A percentile compares a stretch with the other conserved stretches of the same genome.
phyloP scores from a whole-genome alignment of 768 basidiomycete species.

The Lyophyllum shimeji region DNA sequence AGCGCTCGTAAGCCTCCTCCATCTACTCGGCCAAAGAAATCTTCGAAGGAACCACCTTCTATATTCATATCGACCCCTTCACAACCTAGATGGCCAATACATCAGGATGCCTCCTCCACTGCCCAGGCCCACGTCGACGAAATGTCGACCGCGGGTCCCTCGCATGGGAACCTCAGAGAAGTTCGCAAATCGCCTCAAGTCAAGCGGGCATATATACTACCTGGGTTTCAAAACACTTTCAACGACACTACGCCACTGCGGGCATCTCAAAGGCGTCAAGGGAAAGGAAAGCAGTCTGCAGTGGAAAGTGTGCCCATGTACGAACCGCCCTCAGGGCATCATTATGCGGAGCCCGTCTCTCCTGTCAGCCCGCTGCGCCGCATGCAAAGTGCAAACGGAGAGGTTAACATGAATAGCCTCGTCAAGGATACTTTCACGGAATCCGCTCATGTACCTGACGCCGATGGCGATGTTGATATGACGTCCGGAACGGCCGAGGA shows the following conservation, averaged over 20 bases:
- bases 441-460: constrained; percentile 16
- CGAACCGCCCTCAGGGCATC: background rate
- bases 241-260: constrained; percentile 36
- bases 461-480: constrained; percentile 36
- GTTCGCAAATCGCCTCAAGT: constrained; percentile 31
- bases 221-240: constrained; percentile 60
- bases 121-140: constrained; percentile 29
- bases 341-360: constrained; percentile 8
- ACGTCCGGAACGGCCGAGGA: constrained; percentile 1
- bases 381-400: background rate
- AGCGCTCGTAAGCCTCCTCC: constrained; percentile 49
- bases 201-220: constrained; percentile 34
- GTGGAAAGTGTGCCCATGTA: background rate
- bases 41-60: constrained; percentile 33
- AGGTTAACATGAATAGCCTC: background rate
- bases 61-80: constrained; percentile 39
- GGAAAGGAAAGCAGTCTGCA: constrained; percentile 21
- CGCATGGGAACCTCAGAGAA: constrained; percentile 16
- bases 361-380: background rate
- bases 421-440: constrained; percentile 6
- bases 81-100: constrained; percentile 38
- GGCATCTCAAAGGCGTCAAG: constrained; percentile 16
- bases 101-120: constrained; percentile 14
- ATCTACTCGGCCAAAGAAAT: constrained; percentile 44
- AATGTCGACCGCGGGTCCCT: constrained; percentile 33